A percentile compares a stretch with the other conserved stretches of the same genome.
These are phyloP conservation scores for Colletotrichum aenigma DNA, from an alignment of 2,329 filamentous ascomycete genomes.

Conservation along the genomic window DNA sequence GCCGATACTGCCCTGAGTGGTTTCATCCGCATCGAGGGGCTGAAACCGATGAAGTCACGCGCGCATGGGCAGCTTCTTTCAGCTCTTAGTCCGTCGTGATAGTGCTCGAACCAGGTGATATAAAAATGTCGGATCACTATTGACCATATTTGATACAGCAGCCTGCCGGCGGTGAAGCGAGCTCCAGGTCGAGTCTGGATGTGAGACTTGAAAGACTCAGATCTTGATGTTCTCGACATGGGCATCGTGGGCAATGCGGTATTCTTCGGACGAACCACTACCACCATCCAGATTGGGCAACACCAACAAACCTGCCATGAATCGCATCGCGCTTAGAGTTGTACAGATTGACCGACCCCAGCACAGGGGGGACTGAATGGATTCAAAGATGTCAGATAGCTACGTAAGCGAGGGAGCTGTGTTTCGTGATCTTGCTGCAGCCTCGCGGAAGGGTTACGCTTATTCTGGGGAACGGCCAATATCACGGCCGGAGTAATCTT, in stretches of 20 bases:
- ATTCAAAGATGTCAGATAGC: background rate
- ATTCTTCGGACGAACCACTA: background rate
- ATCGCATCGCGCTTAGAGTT: background rate
- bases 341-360: background rate
- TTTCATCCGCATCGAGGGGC: constrained; percentile 7
- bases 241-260: background rate
- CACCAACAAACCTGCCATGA: background rate
- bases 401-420: background rate
- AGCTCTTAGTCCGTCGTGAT: background rate
- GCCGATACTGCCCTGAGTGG: background rate
- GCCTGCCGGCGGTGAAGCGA: background rate
- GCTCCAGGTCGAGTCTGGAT: background rate
- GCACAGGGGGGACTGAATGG: background rate
- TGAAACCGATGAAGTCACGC: constrained; percentile 3
- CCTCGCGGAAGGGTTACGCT: background rate
- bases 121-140: background rate
- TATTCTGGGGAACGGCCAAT: background rate
- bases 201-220: background rate
- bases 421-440: background rate
- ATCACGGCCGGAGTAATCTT: background rate
- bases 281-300: background rate
- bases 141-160: background rate
- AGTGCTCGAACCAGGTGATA: background rate
- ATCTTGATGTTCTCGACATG: background rate
- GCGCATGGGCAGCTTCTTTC: background rate